Base-by-base conservation (phyloP, 257 asterid species). In the Eucommia ulmoides region DNA sequence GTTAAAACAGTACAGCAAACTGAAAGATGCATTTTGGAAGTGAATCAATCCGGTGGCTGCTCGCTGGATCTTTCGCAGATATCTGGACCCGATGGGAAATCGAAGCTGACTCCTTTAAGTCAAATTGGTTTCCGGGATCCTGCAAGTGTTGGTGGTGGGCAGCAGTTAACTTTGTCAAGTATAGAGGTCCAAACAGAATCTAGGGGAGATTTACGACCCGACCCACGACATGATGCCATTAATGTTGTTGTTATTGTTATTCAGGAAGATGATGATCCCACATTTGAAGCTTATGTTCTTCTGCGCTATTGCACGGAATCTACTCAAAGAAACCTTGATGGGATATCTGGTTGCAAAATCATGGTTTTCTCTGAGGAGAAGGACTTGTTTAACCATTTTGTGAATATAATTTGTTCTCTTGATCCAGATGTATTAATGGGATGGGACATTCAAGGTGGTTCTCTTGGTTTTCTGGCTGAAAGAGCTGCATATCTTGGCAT, bases 401-500 rank as follows among this genome's bases (percentile, higher is more conserved):
- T 55, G 49, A 79, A 73, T 67, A 63, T 80, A 20, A 65, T 89
- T 24, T 66, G 52, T 64, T 55, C 65, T 67, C 62, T 58, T 63
- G 94, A 89, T 56, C 98, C 98, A 3, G 98, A 89, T 59, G 53
- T 85, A 41, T 41, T 89, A 22, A 74, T 89, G 88, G 98, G 98
- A 57, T 85, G 98, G 98, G 98, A 89, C 72, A 66, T 89, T 60
- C 98, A 89, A 75, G 70, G 85, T 20, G 79, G 91, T 58, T 89
- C 98, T 75, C 85, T 89, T 68, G 98, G 98, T 52, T 83, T 65
- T 81, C 74, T 89, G 73, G 94, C 96, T 25, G 94, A 89, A 77
- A 77, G 98, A 85, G 93, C 94, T 73, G 86, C 86, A 45, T 63
- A 80, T 61, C 86, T 89, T 68, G 93, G 93, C 58, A 56, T 89